These are phyloP conservation scores for Cyclotella cryptica DNA, from an alignment of 108 stramenopile genomes.

Conservation along the genomic window DNA sequence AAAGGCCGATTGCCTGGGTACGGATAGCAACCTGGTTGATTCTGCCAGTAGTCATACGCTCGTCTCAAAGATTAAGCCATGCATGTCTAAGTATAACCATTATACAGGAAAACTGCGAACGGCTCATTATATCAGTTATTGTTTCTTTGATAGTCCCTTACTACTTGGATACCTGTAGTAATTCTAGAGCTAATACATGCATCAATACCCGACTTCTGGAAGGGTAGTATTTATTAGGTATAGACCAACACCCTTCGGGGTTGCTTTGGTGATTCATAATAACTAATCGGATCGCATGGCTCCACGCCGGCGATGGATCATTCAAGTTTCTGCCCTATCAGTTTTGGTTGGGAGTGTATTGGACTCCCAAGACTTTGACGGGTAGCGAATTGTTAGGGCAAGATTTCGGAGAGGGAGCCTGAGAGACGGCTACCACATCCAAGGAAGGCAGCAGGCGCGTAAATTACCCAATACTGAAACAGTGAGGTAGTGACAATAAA, in stretches of 20 bases:
- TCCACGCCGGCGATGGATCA: slow-evolving; percentile 86
- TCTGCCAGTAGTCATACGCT: slow-evolving; percentile 99
- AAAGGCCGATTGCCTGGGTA: slow-evolving; percentile 64
- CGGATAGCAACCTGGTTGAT: slow-evolving; percentile 88
- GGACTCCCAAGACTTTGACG: slow-evolving; percentile 77
- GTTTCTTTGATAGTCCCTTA: slow-evolving; percentile 99
- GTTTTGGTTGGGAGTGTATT: slow-evolving; percentile 97
- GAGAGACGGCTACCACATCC: slow-evolving; percentile 98
- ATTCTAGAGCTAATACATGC: slow-evolving; percentile 98
- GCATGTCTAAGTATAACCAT: slow-evolving; percentile 99
- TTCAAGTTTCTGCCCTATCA: slow-evolving; percentile 98
- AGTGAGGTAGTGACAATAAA: slow-evolving; percentile 90
- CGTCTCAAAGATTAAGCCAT: slow-evolving; percentile 99
- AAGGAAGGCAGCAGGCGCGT: slow-evolving; percentile 77
- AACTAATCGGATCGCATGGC: slow-evolving; percentile 85
- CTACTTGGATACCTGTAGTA: slow-evolving; percentile 99
- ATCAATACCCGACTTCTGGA: slow-evolving; percentile 86
- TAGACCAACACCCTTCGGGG: slow-evolving; percentile 93
- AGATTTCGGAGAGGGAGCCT: slow-evolving; percentile 99
- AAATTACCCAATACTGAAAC: slow-evolving; percentile 93
- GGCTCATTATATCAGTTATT: slow-evolving; percentile 99
- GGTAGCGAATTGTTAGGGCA: slow-evolving; percentile 91
- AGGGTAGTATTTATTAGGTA: slow-evolving; percentile 96
- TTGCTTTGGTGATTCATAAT: slow-evolving; percentile 53
- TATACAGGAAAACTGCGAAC: slow-evolving; percentile 91